These are phyloP conservation scores for Nakazawaea siamensis DNA, from an alignment of 805 yeast genomes.

Conservation along the genomic window DNA sequence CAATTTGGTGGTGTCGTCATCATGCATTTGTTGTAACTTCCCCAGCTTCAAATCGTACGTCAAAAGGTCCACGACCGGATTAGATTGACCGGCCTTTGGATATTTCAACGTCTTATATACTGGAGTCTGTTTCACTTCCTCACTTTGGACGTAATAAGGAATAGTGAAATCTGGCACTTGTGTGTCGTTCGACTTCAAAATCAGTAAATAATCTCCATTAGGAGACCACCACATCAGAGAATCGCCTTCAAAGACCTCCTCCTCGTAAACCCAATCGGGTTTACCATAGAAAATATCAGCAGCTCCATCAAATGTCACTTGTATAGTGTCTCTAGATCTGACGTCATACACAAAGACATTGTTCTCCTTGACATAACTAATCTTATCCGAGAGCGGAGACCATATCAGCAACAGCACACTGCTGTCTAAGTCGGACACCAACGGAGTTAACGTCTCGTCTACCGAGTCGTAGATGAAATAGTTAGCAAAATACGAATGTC, in stretches of 20 bases:
- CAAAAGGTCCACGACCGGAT: constrained; percentile 55
- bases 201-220: constrained; percentile 54
- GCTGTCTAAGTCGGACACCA: constrained; percentile 19
- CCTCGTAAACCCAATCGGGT: constrained; percentile 95
- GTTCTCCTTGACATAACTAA: constrained; percentile 64
- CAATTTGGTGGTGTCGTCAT: constrained; percentile 32
- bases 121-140: constrained; percentile 40
- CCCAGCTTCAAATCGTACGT: constrained; percentile 30
- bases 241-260: constrained; percentile 70
- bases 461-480: constrained; percentile 10
- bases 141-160: constrained; percentile 59
- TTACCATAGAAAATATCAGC: constrained; percentile 71
- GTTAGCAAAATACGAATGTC: constrained; percentile 37
- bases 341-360: constrained; percentile 53
- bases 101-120: constrained; percentile 55
- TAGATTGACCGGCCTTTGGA: constrained; percentile 77
- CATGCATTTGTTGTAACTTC: constrained; percentile 13
- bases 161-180: constrained; percentile 64
- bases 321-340: constrained; percentile 23
- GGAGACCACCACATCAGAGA: constrained; percentile 87
- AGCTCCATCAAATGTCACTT: constrained; percentile 66
- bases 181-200: constrained; percentile 64
- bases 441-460: constrained; percentile 15
- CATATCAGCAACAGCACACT: constrained; percentile 46
- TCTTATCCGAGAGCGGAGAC: constrained; percentile 61